Conservation (phyloP, 306 rosid species). For the Delonix regia region DNA sequence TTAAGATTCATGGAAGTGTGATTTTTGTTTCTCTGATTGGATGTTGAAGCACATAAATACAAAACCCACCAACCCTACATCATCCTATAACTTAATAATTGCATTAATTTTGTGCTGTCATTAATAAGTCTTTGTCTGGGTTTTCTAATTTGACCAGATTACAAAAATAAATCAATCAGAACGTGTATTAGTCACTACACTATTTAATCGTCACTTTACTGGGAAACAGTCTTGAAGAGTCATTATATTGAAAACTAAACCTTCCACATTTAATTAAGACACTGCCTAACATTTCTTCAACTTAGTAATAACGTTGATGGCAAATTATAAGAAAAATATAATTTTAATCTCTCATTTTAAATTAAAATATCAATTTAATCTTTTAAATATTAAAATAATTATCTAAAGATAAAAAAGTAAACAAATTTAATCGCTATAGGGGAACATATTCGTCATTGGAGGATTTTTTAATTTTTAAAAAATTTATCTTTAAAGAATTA, state of each 20-base stretch:
- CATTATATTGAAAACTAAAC: background rate
- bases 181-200: background rate
- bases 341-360: too few relatives aligned
- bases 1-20: background rate
- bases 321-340: too few relatives aligned
- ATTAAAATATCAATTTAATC: too few relatives aligned
- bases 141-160: background rate
- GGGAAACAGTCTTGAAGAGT: background rate
- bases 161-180: background rate
- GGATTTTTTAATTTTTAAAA: too few relatives aligned
- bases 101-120: background rate
- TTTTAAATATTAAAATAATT: too few relatives aligned
- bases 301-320: too few relatives aligned
- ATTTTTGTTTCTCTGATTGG: slow-evolving; percentile 35
- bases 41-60: slow-evolving; percentile 32
- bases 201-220: background rate
- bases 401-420: too few relatives aligned
- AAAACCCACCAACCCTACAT: slow-evolving; percentile 19
- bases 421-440: too few relatives aligned
- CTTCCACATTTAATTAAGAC: too few relatives aligned
- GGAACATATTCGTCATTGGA: too few relatives aligned
- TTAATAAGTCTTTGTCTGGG: background rate
- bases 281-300: too few relatives aligned
- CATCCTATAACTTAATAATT: slow-evolving; percentile 28
- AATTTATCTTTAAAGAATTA: too few relatives aligned